Evolutionary conservation across 345 rosid genomes (phyloP).

Genomic region (Noccaea bulbosa): DNA sequence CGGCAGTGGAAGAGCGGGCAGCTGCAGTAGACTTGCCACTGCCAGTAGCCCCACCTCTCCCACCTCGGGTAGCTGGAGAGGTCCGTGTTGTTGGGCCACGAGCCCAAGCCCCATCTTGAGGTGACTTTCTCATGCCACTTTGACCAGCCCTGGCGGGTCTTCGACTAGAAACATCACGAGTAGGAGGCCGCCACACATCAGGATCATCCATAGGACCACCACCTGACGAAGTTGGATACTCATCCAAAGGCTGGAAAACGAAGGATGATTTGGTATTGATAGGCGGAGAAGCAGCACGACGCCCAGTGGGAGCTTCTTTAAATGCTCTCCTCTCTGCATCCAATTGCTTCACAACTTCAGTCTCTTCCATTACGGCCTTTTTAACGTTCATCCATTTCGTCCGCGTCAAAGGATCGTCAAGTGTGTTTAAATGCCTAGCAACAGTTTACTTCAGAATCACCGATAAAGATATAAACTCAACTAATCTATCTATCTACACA

Average conservation of each 20-base stretch:
- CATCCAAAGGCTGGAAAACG: constrained; percentile 96
- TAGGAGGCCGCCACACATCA: constrained; percentile 99
- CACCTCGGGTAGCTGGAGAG: constrained; percentile 68
- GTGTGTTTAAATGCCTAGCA: constrained; percentile 73
- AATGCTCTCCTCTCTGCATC: constrained; percentile 94
- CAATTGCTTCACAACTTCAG: constrained; percentile 86
- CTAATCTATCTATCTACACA: constrained; percentile 3
- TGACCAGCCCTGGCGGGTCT: constrained; percentile 84
- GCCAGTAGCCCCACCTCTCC: constrained; percentile 62
- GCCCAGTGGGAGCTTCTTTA: constrained; percentile 76
- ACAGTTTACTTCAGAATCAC: constrained; percentile 6
- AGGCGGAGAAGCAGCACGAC: constrained; percentile 85
- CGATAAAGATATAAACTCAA: not conserved
- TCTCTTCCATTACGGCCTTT: constrained; percentile 88
- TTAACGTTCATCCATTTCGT: constrained; percentile 97
- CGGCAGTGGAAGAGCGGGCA: constrained; percentile 68
- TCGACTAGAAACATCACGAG: constrained; percentile 71
- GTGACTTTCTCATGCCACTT: constrained; percentile 78
- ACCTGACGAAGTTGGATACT: constrained; percentile 89
- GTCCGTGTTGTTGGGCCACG: constrained; percentile 72
- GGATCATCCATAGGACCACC: constrained; percentile 83
- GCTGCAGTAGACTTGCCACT: constrained; percentile 64
- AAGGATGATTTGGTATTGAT: constrained; percentile 82
- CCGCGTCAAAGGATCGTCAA: constrained; percentile 80
- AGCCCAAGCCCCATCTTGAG: constrained; percentile 94